Conservation (phyloP, 106 monocot genomes). For the Posidonia australis region DNA sequence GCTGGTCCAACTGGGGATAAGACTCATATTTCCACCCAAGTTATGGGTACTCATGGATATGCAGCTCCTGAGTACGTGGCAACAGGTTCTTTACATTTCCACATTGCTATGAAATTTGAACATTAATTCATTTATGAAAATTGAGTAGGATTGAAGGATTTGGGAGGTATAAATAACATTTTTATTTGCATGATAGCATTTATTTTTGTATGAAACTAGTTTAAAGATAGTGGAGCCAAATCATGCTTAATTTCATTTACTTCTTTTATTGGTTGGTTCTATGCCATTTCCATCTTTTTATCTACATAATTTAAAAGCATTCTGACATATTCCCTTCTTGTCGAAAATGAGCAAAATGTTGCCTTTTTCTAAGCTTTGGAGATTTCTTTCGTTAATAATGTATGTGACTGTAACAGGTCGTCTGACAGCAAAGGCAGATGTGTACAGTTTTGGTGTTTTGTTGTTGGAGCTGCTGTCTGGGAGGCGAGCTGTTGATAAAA, state of each 20-base stretch:
- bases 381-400: neutral
- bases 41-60: conserved; percentile 94
- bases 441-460: conserved; percentile 90
- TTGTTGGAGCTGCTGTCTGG: conserved; percentile 73
- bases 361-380: neutral
- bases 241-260: too few species aligned
- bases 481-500: conserved; percentile 52
- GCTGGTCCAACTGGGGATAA: conserved; percentile 87
- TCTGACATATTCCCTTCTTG: too few species aligned
- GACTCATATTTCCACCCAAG: conserved; percentile 90
- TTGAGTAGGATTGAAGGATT: neutral
- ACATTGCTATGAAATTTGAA: neutral
- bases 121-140: neutral
- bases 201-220: too few species aligned
- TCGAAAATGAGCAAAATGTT: too few species aligned
- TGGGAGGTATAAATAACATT: too few species aligned
- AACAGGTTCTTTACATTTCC: conserved; percentile 40
- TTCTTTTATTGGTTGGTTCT: too few species aligned
- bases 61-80: conserved; percentile 94
- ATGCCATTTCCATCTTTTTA: too few species aligned
- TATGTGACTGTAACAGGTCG: conserved; percentile 26
- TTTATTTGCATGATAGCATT: too few species aligned
- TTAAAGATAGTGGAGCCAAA: too few species aligned
- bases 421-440: conserved; percentile 75
- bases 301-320: too few species aligned